These are phyloP conservation scores for Pseudopithomyces maydicus DNA, from an alignment of 2,329 filamentous ascomycete genomes.

Conservation along the genomic window DNA sequence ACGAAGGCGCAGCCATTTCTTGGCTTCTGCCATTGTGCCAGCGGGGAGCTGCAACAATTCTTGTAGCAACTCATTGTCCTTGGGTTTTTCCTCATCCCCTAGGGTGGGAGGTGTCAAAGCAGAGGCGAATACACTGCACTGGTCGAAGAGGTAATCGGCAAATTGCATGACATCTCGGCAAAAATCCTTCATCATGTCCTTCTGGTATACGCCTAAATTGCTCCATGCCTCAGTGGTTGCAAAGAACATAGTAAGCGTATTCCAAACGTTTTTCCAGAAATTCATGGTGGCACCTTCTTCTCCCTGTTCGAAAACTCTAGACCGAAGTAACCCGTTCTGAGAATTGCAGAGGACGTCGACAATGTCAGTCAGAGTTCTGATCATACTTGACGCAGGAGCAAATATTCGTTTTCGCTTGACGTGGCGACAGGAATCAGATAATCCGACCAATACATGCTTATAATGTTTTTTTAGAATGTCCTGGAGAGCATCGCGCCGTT, in stretches of 20 bases:
- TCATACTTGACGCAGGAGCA: constrained; percentile 62
- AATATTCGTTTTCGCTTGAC: constrained; percentile 64
- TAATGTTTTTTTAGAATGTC: constrained; percentile 65
- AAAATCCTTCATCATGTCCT: constrained; percentile 83
- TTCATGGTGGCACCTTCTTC: constrained; percentile 71
- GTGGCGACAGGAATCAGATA: constrained; percentile 61
- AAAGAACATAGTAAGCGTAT: constrained; percentile 79
- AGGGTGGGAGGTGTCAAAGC: constrained; percentile 58
- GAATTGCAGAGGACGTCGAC: constrained; percentile 68
- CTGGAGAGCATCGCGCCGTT: constrained; percentile 64
- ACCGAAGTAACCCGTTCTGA: constrained; percentile 66
- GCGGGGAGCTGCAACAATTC: constrained; percentile 69
- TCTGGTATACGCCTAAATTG: constrained; percentile 66
- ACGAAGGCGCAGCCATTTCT: constrained; percentile 87
- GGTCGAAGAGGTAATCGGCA: constrained; percentile 80
- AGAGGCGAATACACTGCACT: constrained; percentile 82
- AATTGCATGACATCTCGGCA: constrained; percentile 95
- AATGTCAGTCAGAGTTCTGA: constrained; percentile 66
- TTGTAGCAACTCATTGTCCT: constrained; percentile 48
- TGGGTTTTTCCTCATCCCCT: constrained; percentile 43
- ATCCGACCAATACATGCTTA: constrained; percentile 59
- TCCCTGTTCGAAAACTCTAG: constrained; percentile 60
- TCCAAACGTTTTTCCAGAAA: constrained; percentile 88
- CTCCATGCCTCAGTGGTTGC: constrained; percentile 85
- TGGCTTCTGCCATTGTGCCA: constrained; percentile 69